Percentiles rank a stretch among this genome's conserved stretches.
These are phyloP conservation scores for Pestalotiopsis sp. DNA, from an alignment of 2,329 filamentous ascomycete species.

Conservation along the genomic window DNA sequence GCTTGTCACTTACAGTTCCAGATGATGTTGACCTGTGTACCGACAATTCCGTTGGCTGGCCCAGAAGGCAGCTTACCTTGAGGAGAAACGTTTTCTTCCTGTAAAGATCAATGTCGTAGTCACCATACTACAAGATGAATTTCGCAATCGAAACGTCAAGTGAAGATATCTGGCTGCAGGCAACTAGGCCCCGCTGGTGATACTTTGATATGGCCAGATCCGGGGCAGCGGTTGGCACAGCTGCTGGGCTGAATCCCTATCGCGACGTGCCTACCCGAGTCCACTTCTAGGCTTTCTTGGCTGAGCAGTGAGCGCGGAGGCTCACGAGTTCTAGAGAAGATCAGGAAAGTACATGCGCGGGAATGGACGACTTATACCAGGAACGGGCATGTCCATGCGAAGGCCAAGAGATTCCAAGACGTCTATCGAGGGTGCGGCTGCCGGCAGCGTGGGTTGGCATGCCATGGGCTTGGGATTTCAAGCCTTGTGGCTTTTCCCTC, in stretches of 20 bases:
- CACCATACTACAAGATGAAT: neutral
- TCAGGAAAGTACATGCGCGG: slow-evolving; percentile 7
- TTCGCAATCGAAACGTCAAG: neutral
- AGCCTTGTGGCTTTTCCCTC: neutral
- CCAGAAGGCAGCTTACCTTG: too few species aligned
- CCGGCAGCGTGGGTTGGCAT: neutral
- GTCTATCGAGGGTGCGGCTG: neutral
- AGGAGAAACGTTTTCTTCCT: neutral
- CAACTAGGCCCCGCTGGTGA: neutral
- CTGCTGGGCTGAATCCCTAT: neutral
- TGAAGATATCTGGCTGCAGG: neutral
- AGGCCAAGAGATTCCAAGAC: neutral
- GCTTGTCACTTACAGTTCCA: too few species aligned
- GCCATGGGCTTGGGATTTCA: neutral
- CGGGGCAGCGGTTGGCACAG: neutral
- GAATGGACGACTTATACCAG: neutral
- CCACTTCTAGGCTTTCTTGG: slow-evolving; percentile 6
- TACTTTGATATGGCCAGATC: neutral
- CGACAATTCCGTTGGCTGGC: too few species aligned
- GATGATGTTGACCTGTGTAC: too few species aligned
- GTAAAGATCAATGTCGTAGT: neutral
- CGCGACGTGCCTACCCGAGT: neutral
- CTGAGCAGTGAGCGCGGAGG: neutral
- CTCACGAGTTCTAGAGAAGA: neutral
- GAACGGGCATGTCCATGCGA: slow-evolving; percentile 10